Base-by-base conservation (phyloP, 768 basidiomycete genomes). In the Boletus rex-veris region DNA sequence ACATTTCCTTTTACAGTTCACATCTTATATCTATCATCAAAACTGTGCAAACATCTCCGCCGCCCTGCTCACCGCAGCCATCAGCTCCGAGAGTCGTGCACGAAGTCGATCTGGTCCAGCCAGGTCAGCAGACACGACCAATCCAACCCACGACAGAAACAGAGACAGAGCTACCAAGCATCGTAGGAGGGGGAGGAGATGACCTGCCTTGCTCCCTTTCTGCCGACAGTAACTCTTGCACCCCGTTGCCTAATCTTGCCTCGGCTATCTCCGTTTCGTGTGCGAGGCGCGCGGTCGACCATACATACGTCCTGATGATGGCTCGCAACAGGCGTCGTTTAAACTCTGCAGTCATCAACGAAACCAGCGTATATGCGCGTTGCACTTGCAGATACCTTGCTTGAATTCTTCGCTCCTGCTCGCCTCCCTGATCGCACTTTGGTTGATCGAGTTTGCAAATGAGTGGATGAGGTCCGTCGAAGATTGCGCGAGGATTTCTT, bases 151-250 rank as follows among this genome's bases (percentile, higher is more conserved):
- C 44, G 28, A 31, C 44, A 10, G 11, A 10, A 6, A 44, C 43
- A n/a, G 15, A 14, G 16, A 52, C 46, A 44, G 36, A 55, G 47
- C 60, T 70, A 72, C 67, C 70, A 24, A 63, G 35, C 18, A 60
- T 35, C 30, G 59, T 57, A 35, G 12, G 36, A 44, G 50, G 28
- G 18, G 49, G 48, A 36, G 35, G 56, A 62, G 70, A 69, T 38
- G 55, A 71, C 71, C 60, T 73, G 71, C 70, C 70, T 71, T 72
- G 68, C 45, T 71, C 70, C 47, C 54, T 53, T 38, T 63, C 61
- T 4, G 54, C 57, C 36, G 48, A 33, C 31, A 67, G 15, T 49
- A 73, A 12, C 0, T 2, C 58, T n/a, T 62, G 52, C 40, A 70
- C 52, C 0, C 45, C 64, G 11, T 33, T 31, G 15, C 37, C 44